Conservation (phyloP, 345 rosid genomes). For the Zanthoxylum bungeanum region DNA sequence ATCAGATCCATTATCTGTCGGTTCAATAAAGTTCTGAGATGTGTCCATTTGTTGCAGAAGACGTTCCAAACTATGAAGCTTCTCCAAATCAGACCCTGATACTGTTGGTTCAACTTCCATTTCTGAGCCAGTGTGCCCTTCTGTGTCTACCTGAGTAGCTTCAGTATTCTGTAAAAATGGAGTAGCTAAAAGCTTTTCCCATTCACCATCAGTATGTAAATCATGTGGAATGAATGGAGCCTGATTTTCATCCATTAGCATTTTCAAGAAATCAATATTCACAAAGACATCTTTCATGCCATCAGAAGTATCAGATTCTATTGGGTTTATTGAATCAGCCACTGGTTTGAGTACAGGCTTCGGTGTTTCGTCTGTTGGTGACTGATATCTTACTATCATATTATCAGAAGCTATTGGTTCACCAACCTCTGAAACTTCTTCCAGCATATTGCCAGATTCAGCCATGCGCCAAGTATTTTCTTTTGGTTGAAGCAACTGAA, state of each 20-base stretch:
- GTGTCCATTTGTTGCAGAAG: slow-evolving; percentile 48
- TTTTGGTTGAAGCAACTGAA: slow-evolving; percentile 74
- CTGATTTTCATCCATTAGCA: slow-evolving; percentile 68
- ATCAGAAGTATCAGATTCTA: slow-evolving; percentile 30
- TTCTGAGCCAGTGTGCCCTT: slow-evolving; percentile 27
- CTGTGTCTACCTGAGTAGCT: slow-evolving; percentile 29
- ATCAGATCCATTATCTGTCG: slow-evolving; percentile 26
- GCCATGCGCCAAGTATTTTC: slow-evolving; percentile 62
- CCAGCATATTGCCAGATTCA: slow-evolving; percentile 53
- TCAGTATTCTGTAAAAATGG: slow-evolving; percentile 33
- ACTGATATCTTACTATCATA: slow-evolving; percentile 68
- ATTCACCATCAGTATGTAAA: slow-evolving; percentile 62
- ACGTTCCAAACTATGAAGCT: slow-evolving; percentile 37
- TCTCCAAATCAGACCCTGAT: slow-evolving; percentile 26
- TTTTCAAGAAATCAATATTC: slow-evolving; percentile 59
- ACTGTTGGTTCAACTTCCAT: slow-evolving; percentile 32
- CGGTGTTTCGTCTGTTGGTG: slow-evolving; percentile 38
- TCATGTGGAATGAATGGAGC: slow-evolving; percentile 60
- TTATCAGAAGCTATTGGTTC: slow-evolving; percentile 44
- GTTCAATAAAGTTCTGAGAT: slow-evolving; percentile 30
- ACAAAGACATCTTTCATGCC: slow-evolving; percentile 54
- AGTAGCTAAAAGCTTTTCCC: slow-evolving; percentile 67
- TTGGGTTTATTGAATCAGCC: slow-evolving; percentile 20
- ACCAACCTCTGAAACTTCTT: slow-evolving; percentile 44
- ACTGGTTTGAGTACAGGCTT: slow-evolving; percentile 27